phyloP scores from a whole-genome alignment of 2,329 filamentous ascomycete genomes.

The Ophiosphaerella narmari region DNA sequence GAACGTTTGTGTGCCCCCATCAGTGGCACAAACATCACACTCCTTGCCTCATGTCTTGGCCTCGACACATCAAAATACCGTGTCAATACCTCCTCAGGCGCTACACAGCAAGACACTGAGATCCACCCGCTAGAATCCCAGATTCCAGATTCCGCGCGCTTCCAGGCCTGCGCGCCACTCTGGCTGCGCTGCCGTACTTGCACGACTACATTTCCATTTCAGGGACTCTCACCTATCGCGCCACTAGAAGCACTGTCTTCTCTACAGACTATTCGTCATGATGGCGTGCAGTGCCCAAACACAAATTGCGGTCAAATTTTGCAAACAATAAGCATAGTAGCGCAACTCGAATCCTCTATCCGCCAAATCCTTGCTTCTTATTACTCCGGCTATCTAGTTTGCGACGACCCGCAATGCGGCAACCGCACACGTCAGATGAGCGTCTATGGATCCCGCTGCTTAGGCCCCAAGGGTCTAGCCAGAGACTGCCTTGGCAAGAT shows the following conservation, averaged over 20 bases:
- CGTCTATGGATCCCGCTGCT: conserved; percentile 87
- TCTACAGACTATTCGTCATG: conserved; percentile 60
- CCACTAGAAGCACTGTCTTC: conserved; percentile 14
- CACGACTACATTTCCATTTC: conserved; percentile 72
- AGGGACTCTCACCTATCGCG: conserved; percentile 63
- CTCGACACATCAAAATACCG: conserved; percentile 89
- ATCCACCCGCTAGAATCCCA: conserved; percentile 93
- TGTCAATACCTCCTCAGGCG: conserved; percentile 63
- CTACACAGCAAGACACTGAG: conserved; percentile 48
- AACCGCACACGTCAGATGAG: conserved; percentile 88
- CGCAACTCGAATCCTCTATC: conserved; percentile 85
- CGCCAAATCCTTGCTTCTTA: conserved; percentile 79
- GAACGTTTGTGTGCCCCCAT: conserved; percentile 98
- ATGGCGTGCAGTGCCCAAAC: conserved; percentile 74
- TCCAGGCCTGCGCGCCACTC: conserved; percentile 78
- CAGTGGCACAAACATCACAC: conserved; percentile 84
- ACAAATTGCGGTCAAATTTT: conserved; percentile 67
- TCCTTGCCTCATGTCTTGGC: conserved; percentile 90
- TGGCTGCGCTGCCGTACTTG: conserved; percentile 81
- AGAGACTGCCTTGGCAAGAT: conserved; percentile 85
- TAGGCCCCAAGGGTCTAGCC: conserved; percentile 84
- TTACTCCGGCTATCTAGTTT: conserved; percentile 90
- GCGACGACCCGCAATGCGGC: conserved; percentile 85
- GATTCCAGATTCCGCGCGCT: conserved; percentile 88
- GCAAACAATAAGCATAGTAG: conserved; percentile 73